Base-by-base conservation (phyloP, 371 early-diverging fungal genomes). In the Apophysomyces sp. region DNA sequence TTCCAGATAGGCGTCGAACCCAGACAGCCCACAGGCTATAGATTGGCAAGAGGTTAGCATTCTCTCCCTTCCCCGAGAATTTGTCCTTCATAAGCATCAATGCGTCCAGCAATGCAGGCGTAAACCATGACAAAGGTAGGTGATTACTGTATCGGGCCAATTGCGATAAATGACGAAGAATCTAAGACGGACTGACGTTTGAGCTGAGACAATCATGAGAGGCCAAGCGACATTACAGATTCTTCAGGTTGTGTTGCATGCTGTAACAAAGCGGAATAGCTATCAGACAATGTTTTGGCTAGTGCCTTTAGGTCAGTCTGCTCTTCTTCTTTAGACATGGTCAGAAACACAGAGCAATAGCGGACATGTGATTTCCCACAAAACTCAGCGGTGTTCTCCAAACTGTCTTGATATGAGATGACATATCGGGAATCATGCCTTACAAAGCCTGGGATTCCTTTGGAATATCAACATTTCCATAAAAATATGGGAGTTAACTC, bases 51-150 rank as follows among this genome's bases (percentile, higher is more conserved):
- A 68, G 60, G 2, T 30, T 57, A 15, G 51, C 26, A 24, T 31
- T 21, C 15, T 56, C 37, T 8, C 31, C n/a, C 24, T 49, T 16
- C 4, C 13, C 28, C 24, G 32, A 3, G 29, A 39, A 63, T 54
- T 53, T 32, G 3, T 57, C 62, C 3, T 64, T 59, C 6, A 79
- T 34, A 13, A 29, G 18, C 8, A 72, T 21, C 0, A 74, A 41
- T 2, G 65, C 49, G 28, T 68, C 64, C 3, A 78, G 6, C 12
- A 81, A 62, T 2, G 65, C 55, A 0, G 63, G 37, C 0, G 79
- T 77, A 28, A 78, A 81, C 82, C 82, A 81, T 13, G 79, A 66
- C 18, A 73, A 40, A 3, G 82, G 82, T 4, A 81, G 58, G 49
- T 81, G 75, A 11, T 74, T 64, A 57, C 72, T 73, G 44, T 81